Evolutionary conservation across 2,329 filamentous ascomycete genomes (phyloP), one percentile per base, ranked within the genome.

Genomic region (Ophiostoma perfectum): DNA sequence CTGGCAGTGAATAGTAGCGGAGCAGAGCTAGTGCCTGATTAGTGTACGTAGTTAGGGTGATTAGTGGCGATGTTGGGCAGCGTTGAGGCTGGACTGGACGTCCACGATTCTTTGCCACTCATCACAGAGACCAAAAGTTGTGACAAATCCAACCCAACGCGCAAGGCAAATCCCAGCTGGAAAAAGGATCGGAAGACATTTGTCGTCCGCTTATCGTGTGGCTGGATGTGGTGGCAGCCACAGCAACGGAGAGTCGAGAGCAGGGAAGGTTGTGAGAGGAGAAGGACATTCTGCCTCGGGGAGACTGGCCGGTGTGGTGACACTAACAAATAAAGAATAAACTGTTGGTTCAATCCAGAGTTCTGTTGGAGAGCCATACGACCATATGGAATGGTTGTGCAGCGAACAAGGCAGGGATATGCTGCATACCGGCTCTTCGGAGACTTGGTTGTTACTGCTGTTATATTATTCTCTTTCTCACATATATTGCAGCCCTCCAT

Each of bases 171-270:
- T 52, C 47, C 47, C n/a, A 52, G 47, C 7, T 52, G 36, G 36
- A 39, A 16, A 62, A 2, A 5, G 11, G 55, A 60, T 60, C 55
- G 36, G 12, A 39, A 62, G 58, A 62, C 58, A 62, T n/a, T n/a
- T 11, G 27, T 8, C 36, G 9, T 2, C 58, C 58, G 58, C 58
- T 62, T 62, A 62, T 62, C 58, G 27, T 62, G 58, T 62, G 58
- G 58, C 58, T 41, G 58, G 5, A 62, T 41, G 1, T 5, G 5
- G 5, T 52, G 47, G 42, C 7, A 18, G 5, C 36, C 2, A 38
- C 8, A 9, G 16, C 11, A n/a, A 55, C 7, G 9, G 49, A 18
- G 27, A 55, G 4, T 27, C 27, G 27, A 18, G 16, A 55, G 7
- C 2, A 8, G 49, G n/a, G 18, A 55, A 5, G n/a, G 8, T 12